Percentiles rank a stretch among this genome's conserved stretches.
Conservation (phyloP, 208 protist genomes). For the Eutreptiella sp. region DNA sequence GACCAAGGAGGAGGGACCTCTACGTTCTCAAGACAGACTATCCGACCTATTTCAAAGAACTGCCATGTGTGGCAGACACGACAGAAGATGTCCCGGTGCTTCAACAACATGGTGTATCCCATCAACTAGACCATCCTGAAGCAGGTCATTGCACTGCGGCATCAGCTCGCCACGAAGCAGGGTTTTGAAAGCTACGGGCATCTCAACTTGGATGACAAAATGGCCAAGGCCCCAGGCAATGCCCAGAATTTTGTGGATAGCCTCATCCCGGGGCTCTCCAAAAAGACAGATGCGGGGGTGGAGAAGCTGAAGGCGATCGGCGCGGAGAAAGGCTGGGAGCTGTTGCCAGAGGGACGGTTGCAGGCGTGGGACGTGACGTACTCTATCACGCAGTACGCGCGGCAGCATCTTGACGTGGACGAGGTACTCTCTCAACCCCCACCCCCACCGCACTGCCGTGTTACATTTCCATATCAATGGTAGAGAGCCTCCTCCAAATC, state of each 20-base stretch:
- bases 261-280: constrained; percentile 57
- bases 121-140: constrained; percentile 51
- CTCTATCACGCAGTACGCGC: constrained; percentile 68
- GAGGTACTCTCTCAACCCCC: too few species aligned
- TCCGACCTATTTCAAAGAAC: constrained; percentile 68
- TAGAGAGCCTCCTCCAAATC: too few species aligned
- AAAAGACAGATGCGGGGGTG: constrained; percentile 59
- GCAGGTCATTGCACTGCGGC: constrained; percentile 57
- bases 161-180: constrained; percentile 52
- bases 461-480: too few species aligned
- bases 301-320: constrained; percentile 54
- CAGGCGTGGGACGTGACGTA: constrained; percentile 64
- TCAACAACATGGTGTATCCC: constrained; percentile 65
- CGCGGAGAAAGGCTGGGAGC: constrained; percentile 57
- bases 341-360: constrained; percentile 50
- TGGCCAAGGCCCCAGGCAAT: constrained; percentile 60
- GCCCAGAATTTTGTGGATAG: constrained; percentile 54
- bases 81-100: constrained; percentile 43
- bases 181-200: constrained; percentile 62
- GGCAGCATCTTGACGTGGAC: constrained; percentile 62
- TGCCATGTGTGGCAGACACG: constrained; percentile 67
- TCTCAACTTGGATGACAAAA: constrained; percentile 62
- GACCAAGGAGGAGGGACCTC: constrained; percentile 33
- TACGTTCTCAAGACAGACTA: constrained; percentile 69
- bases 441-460: too few species aligned